Percentiles rank a stretch among this genome's conserved stretches.
Evolutionary conservation across 306 rosid species (phyloP).

Genomic region (Aeschynomene evenia): DNA sequence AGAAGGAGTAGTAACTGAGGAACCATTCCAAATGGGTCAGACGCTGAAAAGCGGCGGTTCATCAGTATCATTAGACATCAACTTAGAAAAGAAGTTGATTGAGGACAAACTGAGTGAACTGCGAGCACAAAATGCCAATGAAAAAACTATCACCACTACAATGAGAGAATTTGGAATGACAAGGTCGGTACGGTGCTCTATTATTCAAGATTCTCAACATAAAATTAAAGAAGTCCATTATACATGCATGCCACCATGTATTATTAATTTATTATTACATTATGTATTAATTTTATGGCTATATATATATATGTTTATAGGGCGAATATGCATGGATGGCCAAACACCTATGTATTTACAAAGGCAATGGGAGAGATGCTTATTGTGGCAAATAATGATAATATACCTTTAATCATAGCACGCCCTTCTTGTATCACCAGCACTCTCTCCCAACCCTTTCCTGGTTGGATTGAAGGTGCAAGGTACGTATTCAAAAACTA

Average conservation of each 20-base stretch:
- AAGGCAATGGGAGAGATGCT: conserved; percentile 52
- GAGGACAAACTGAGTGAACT: conserved; percentile 25
- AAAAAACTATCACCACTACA: not conserved
- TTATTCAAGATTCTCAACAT: too few relatives aligned
- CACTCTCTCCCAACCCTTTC: conserved; percentile 42
- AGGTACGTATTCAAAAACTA: conserved; percentile 22
- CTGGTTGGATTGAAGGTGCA: conserved; percentile 50
- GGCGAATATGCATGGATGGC: conserved; percentile 47
- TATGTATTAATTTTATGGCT: not conserved
- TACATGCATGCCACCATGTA: too few relatives aligned
- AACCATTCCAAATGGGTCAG: conserved; percentile 24
- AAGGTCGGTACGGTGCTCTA: too few relatives aligned
- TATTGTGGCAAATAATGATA: not conserved
- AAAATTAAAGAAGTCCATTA: not conserved
- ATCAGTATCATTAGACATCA: conserved; percentile 39
- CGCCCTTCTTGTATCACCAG: conserved; percentile 30
- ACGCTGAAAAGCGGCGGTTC: not conserved
- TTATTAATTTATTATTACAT: too few relatives aligned
- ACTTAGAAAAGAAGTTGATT: conserved; percentile 26
- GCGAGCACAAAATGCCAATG: not conserved
- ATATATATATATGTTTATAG: not conserved
- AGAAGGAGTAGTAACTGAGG: conserved; percentile 24
- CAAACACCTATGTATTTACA: conserved; percentile 41
- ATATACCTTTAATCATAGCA: conserved; percentile 14
- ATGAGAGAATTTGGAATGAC: conserved; percentile 23